Percentiles rank a stretch among this genome's conserved stretches.
Evolutionary conservation across 1,284 basidiomycete species (phyloP).

Genomic region (Cystobasidiaceae sp.): DNA sequence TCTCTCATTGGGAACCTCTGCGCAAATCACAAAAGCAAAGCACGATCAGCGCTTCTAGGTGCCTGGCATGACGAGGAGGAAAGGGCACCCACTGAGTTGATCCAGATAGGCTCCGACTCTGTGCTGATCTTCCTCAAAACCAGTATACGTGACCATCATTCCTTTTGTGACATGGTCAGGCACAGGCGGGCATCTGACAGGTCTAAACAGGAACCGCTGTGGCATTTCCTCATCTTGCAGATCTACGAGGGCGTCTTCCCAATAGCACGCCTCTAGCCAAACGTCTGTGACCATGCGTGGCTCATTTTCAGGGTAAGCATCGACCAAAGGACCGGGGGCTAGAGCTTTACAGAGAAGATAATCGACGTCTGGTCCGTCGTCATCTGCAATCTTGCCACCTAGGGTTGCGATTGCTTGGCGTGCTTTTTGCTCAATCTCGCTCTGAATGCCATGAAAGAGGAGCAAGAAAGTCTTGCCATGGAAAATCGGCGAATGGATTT

Average conservation of each 20-base stretch:
- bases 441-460: background rate
- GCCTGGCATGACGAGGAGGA: background rate
- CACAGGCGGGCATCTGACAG: conserved; percentile 1
- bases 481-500: background rate
- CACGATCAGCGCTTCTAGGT: background rate
- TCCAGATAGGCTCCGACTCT: background rate
- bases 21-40: background rate
- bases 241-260: too few species aligned
- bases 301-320: too few species aligned
- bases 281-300: conserved; percentile 8
- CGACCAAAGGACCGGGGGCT: background rate
- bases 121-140: conserved; percentile 9
- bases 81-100: conserved; percentile 3
- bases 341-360: conserved; percentile 9
- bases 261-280: conserved; percentile 11
- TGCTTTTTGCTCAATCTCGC: background rate
- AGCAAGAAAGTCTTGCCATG: background rate
- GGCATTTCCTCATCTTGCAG: background rate
- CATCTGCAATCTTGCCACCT: background rate
- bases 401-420: background rate
- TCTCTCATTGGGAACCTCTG: background rate
- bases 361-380: background rate
- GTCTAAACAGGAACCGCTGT: too few species aligned
- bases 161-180: background rate
- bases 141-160: background rate